A percentile compares a stretch with the other conserved stretches of the same genome.
Conservation (phyloP, 352 stramenopile species). For the Plasmopara viticola region DNA sequence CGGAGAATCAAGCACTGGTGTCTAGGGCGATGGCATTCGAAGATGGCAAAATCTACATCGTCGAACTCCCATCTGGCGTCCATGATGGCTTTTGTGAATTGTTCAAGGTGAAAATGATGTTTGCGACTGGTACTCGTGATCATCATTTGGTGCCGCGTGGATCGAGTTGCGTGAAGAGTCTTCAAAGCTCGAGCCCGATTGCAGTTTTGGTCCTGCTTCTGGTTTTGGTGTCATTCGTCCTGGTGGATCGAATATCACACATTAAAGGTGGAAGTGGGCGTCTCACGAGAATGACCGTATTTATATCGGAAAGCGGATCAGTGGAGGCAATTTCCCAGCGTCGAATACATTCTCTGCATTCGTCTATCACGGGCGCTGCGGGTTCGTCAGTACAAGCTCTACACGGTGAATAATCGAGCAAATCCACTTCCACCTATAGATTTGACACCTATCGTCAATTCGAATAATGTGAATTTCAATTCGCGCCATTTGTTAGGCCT, state of each 20-base stretch:
- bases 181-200: not conserved
- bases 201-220: not conserved
- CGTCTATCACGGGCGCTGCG: not conserved
- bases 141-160: not conserved
- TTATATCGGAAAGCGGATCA: not conserved
- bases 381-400: not conserved
- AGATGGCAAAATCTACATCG: not conserved
- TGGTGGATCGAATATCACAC: not conserved
- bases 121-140: not conserved
- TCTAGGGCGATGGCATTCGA: not conserved
- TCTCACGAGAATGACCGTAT: not conserved
- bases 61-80: not conserved
- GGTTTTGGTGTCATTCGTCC: not conserved
- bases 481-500: slow-evolving; percentile 1
- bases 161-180: not conserved
- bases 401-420: slow-evolving; percentile 1
- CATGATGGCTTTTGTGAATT: not conserved
- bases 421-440: not conserved
- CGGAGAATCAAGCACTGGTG: not conserved
- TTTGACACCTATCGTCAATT: not conserved
- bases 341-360: slow-evolving; percentile 2
- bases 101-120: not conserved
- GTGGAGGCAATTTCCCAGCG: slow-evolving; percentile 1
- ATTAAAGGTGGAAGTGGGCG: slow-evolving; percentile 1
- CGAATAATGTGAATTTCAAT: not conserved